phyloP scores from a whole-genome alignment of 441 rosid species.

The Gossypium schwendimanii region DNA sequence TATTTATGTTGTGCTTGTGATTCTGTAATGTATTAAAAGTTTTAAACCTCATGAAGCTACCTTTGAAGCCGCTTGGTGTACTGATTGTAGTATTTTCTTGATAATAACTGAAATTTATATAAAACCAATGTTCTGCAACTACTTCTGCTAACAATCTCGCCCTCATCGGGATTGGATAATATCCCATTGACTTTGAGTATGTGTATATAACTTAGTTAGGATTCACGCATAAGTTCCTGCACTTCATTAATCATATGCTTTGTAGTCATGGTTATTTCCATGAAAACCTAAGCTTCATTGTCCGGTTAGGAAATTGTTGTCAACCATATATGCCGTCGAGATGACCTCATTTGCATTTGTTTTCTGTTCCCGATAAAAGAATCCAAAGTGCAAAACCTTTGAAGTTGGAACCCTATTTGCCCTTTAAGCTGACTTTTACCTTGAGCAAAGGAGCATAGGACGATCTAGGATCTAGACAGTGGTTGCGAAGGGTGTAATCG shows the following conservation, averaged over 20 bases:
- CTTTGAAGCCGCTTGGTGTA: not conserved
- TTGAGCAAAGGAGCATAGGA: not conserved
- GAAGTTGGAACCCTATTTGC: not conserved
- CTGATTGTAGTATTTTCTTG: not conserved
- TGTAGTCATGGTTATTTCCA: not conserved
- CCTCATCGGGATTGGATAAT: not conserved
- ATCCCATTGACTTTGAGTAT: not conserved
- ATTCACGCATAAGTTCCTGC: not conserved
- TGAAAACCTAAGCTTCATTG: not conserved
- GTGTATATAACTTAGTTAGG: not conserved
- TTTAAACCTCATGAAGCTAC: not conserved
- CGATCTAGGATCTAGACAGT: not conserved
- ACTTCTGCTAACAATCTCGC: not conserved
- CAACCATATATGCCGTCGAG: not conserved
- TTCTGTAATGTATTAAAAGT: not conserved
- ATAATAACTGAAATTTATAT: not conserved
- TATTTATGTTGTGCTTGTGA: not conserved
- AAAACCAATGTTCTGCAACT: not conserved
- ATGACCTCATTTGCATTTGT: not conserved
- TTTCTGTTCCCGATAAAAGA: not conserved
- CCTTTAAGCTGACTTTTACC: not conserved
- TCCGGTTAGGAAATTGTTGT: not conserved
- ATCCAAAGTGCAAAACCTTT: too few relatives aligned
- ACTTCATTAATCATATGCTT: not conserved
- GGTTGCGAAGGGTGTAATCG: not conserved